Base-by-base conservation (phyloP, 2,329 filamentous ascomycete species). In the Calonectria leucothoes region DNA sequence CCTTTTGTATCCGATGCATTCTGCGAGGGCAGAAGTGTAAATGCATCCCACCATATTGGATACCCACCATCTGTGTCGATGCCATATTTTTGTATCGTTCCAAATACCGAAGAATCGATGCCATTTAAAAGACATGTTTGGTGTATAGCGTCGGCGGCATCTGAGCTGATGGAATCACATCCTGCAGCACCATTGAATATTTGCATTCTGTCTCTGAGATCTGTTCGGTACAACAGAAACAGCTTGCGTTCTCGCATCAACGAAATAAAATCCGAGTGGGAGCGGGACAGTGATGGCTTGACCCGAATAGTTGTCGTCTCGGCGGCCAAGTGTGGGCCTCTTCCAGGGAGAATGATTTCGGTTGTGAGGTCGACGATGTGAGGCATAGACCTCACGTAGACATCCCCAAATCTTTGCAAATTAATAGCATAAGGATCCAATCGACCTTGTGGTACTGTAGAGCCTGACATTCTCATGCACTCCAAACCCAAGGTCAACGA, bases 1-100 rank as follows among this genome's bases (percentile, higher is more conserved):
- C 48, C 52, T 31, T 27, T 37, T 4, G 7, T 31, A 20, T 35
- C 23, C 12, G 17, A n/a, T 11, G 5, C 20, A 31, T 42, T 29
- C 1, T 7, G 31, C 8, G 20, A n/a, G 4, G 37, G 42, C 3
- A 29, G 27, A 39, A 31, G 33, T 29, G 52, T 49, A 33, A 69
- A 69, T n/a, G 66, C 25, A 42, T 69, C 66, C 66, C 66, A 69
- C 66, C 66, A 69, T 27, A 69, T 63, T 4, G 66, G 66, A 29
- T 69, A 59, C 20, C 33, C 67, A 7, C 55, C 55, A 14, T 31
- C 67, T 17, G 12, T 29, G 27, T 57, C 42, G 7, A 69, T 27
- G 31, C 39, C 55, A 17, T 69, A 69, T 33, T 52, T 20, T 23
- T 64, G 67, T 17, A 69, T 33, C 14, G 64, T 49, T 17, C 31